These are phyloP conservation scores for Lignosus rhinocerotis DNA, from an alignment of 1,284 basidiomycete species.

Conservation along the genomic window DNA sequence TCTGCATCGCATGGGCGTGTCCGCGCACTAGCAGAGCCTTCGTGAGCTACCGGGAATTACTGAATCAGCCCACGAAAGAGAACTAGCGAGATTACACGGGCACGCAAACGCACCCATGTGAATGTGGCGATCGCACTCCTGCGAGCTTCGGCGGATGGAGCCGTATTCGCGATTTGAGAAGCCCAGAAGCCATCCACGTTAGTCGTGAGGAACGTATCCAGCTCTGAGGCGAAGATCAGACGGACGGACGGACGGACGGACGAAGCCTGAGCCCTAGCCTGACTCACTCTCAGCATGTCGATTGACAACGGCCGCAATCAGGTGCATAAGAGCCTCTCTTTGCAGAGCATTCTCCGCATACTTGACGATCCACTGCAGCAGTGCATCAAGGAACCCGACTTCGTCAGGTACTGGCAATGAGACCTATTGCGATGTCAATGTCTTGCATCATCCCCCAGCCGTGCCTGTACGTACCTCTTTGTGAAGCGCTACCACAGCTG, in stretches of 20 bases:
- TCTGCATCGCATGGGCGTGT: slow-evolving; percentile 56
- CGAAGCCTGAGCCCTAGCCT: background rate
- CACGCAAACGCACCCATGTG: slow-evolving; percentile 61
- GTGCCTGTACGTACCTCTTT: slow-evolving; percentile 53
- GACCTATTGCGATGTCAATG: slow-evolving; percentile 42
- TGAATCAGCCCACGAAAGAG: slow-evolving; percentile 17
- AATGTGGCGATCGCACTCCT: slow-evolving; percentile 60
- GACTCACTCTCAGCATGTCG: slow-evolving; percentile 64
- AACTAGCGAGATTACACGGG: background rate
- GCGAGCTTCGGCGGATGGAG: slow-evolving; percentile 40
- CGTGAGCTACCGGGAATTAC: slow-evolving; percentile 51
- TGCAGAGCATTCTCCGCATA: slow-evolving; percentile 56
- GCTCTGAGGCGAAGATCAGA: slow-evolving; percentile 19
- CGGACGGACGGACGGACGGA: slow-evolving; percentile 6
- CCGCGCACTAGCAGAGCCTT: slow-evolving; percentile 80
- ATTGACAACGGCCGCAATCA: slow-evolving; percentile 74
- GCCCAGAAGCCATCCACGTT: slow-evolving; percentile 47
- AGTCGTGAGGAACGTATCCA: slow-evolving; percentile 28
- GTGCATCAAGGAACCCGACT: slow-evolving; percentile 48
- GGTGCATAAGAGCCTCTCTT: slow-evolving; percentile 56
- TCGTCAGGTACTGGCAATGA: slow-evolving; percentile 47
- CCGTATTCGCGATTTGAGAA: slow-evolving; percentile 40
- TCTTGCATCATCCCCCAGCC: background rate
- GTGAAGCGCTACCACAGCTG: slow-evolving; percentile 61
- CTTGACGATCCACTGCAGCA: slow-evolving; percentile 61